phyloP scores from a whole-genome alignment of 1,284 basidiomycete genomes.

The Pascua sp. region DNA sequence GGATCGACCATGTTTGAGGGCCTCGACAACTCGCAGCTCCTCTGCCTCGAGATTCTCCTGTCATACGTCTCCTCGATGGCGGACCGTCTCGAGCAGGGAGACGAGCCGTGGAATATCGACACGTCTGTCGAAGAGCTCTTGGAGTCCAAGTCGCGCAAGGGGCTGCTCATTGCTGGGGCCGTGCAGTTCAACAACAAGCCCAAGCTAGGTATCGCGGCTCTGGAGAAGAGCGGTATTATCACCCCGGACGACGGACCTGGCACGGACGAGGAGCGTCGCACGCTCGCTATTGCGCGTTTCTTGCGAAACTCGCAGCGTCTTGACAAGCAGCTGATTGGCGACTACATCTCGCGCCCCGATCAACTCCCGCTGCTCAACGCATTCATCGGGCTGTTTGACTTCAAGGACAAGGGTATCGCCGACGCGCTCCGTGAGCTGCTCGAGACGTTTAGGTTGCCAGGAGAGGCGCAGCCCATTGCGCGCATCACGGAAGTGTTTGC shows the following conservation, averaged over 20 bases:
- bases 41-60: conserved; percentile 85
- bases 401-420: conserved; percentile 83
- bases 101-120: conserved; percentile 60
- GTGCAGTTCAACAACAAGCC: conserved; percentile 93
- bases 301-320: conserved; percentile 79
- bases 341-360: conserved; percentile 87
- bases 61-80: conserved; percentile 86
- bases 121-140: conserved; percentile 62
- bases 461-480: conserved; percentile 90
- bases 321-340: conserved; percentile 91
- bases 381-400: conserved; percentile 87
- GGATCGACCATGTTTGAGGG: conserved; percentile 54
- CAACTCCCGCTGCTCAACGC: conserved; percentile 79
- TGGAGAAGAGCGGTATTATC: conserved; percentile 83
- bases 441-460: conserved; percentile 91
- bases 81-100: conserved; percentile 66
- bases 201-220: conserved; percentile 82
- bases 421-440: conserved; percentile 93
- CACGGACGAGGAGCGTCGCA: conserved; percentile 34
- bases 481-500: conserved; percentile 96
- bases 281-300: conserved; percentile 64
- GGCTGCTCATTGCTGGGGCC: conserved; percentile 77
- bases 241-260: conserved; percentile 38
- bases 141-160: conserved; percentile 78
- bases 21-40: conserved; percentile 71